Base-by-base conservation (phyloP, 176 grass and related monocot species). In the Calamus simplicifolius region DNA sequence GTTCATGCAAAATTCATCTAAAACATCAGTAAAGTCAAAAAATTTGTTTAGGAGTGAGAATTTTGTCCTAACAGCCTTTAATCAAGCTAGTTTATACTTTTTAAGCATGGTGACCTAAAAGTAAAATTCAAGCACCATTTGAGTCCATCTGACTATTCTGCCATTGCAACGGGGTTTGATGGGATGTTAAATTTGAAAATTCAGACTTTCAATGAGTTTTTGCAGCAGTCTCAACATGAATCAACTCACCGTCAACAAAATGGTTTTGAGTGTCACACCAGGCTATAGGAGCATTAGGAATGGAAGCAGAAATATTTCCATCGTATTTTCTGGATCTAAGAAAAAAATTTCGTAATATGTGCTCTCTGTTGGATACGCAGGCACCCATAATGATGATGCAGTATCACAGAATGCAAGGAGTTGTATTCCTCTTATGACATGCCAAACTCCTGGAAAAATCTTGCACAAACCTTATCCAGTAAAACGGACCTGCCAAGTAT, bases 221-320 rank as follows among this genome's bases (percentile, higher is more conserved):
- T 61, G 67, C 75, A 43, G 82, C 67, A 58, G 72, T 67, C 43
- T 75, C 73, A 31, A 83, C 60, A 69, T 80, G 80, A 54, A 85
- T 78, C n/a, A 76, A 64, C 64, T 82, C 78, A 63, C 68, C 70
- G 4, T 56, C 59, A 76, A 75, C 35, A 70, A 73, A 31, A 58
- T 56, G 60, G 50, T 48, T 82, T 50, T 62, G 75, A 15, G 56
- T 69, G 70, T 98, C 75, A 15, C 60, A 8, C 1, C 79, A 70
- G 66, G 80, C 67, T 4, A 69, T 51, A 52, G 79, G 78, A 12
- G 73, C 67, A 69, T 87, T 80, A 19, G 75, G 70, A 48, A 75
- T 62, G 16, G 82, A 84, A 54, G 79, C 59, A 10, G 90, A 82
- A 59, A 98, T 59, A 58, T 92, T 98, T 38, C 87, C 69, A 0